These are phyloP conservation scores for Penicillium sp. DNA, from an alignment of 2,329 filamentous ascomycete genomes.

Conservation along the genomic window DNA sequence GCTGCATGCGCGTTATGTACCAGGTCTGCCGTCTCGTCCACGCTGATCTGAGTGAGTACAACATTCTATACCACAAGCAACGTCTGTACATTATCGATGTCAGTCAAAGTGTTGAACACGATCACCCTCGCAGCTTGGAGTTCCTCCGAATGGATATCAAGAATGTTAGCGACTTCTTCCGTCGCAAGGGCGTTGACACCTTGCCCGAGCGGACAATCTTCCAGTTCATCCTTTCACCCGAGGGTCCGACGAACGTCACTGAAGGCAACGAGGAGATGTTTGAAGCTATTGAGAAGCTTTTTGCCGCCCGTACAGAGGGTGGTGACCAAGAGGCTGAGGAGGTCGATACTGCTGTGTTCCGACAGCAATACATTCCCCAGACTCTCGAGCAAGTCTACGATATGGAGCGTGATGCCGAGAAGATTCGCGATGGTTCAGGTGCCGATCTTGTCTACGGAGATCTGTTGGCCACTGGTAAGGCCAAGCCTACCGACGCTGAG, in stretches of 20 bases:
- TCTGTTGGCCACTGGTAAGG: slow-evolving; percentile 70
- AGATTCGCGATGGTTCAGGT: slow-evolving; percentile 72
- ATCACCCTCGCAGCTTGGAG: slow-evolving; percentile 88
- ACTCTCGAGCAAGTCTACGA: slow-evolving; percentile 96
- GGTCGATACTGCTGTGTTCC: slow-evolving; percentile 88
- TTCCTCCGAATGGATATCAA: slow-evolving; percentile 99
- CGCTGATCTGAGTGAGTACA: slow-evolving; percentile 97
- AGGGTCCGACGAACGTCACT: slow-evolving; percentile 50
- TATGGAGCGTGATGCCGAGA: slow-evolving; percentile 84
- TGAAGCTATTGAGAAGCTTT: slow-evolving; percentile 67
- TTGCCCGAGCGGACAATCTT: slow-evolving; percentile 80
- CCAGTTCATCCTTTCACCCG: slow-evolving; percentile 72
- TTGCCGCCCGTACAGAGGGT: slow-evolving; percentile 58
- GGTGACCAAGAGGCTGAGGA: slow-evolving; percentile 57
- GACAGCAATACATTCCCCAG: slow-evolving; percentile 95
- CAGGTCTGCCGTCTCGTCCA: slow-evolving; percentile 90
- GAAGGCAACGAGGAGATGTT: slow-evolving; percentile 60
- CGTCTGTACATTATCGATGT: slow-evolving; percentile 95
- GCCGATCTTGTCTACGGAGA: slow-evolving; percentile 82
- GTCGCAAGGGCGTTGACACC: slow-evolving; percentile 78
- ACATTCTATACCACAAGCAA: slow-evolving; percentile 83
- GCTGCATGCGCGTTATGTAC: slow-evolving; percentile 91
- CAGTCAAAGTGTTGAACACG: slow-evolving; percentile 94
- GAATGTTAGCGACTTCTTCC: slow-evolving; percentile 93
- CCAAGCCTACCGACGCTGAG: slow-evolving; percentile 35